Evolutionary conservation across 2,329 filamentous ascomycete species (phyloP), one percentile per base, ranked within the genome.

Genomic region (Fusarium torreyae): DNA sequence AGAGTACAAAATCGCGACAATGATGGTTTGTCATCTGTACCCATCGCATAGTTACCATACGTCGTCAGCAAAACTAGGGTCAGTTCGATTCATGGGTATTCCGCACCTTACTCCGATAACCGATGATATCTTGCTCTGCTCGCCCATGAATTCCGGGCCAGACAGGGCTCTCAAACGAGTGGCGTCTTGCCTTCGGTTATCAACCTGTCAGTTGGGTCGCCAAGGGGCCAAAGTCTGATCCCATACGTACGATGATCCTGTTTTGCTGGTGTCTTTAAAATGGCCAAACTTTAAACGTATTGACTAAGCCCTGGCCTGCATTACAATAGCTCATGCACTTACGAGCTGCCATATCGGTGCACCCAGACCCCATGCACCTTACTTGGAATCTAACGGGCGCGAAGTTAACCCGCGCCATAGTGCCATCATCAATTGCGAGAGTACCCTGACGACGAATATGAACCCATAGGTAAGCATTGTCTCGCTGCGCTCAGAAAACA

Each of bases 111-210:
- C 51, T 58, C 63, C 55, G 68, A 59, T 36, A 63, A 45, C 36
- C 22, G 34, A 46, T 31, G 7, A 33, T 42, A 22, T 36, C 28
- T 22, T n/a, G 24, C 18, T 33, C 26, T 18, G 38, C 38, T 45
- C 48, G 45, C 28, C 43, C 20, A 40, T 38, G 40, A 40, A 44
- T 44, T 40, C 50, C 18, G 22, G 22, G 38, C 26, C 20, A 26
- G 31, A 18, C 7, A 53, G 31, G 31, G 24, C 38, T 15, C 43
- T 50, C 34, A 38, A 44, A 56, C 45, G 45, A 31, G 59, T 74
- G 72, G 72, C 72, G 72, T 64, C 49, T 69, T 40, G 45, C 62
- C 63, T 69, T 72, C 70, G 68, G 68, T 48, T 71, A 66, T 52
- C 31, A 64, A 70, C 61, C 55, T 70, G 60, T 62, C 60, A 62